A percentile compares a stretch with the other conserved stretches of the same genome.
phyloP scores from a whole-genome alignment of 129 eudicot genomes.

The Gnaphalium uliginosum region DNA sequence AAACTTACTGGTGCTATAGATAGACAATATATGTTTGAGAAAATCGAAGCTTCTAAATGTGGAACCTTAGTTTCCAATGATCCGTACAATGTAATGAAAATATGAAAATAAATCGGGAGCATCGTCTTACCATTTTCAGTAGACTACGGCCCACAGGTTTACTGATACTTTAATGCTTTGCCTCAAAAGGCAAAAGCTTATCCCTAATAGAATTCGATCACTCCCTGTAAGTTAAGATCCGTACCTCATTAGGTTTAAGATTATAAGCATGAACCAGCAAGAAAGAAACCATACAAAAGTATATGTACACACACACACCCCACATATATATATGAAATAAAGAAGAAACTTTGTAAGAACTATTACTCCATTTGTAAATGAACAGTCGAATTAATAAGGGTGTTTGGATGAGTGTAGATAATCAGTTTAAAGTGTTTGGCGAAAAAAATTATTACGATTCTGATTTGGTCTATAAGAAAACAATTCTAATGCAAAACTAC shows the following conservation, averaged over 20 bases:
- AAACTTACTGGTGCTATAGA: not conserved
- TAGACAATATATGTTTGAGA: not conserved
- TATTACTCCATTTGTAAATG: not conserved
- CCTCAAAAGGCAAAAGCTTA: not conserved
- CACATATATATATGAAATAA: not conserved
- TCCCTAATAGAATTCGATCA: not conserved
- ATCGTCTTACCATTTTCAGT: slow-evolving; percentile 25
- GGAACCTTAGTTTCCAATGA: not conserved
- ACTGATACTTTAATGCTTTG: not conserved
- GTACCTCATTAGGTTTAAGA: not conserved
- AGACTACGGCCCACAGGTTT: not conserved
- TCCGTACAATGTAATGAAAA: not conserved
- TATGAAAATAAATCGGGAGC: not conserved
- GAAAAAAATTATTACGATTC: not conserved
- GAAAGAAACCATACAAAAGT: not conserved
- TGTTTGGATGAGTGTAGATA: not conserved
- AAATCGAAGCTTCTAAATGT: not conserved
- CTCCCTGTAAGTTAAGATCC: slow-evolving; percentile 15
- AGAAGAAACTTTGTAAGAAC: not conserved
- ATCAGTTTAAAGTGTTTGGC: not conserved
- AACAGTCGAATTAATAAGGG: not conserved
- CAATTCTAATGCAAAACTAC: not conserved
- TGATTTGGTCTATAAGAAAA: not conserved
- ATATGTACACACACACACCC: not conserved
- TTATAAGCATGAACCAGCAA: not conserved